These are phyloP conservation scores for Neurospora sp. DNA, from an alignment of 495 filamentous ascomycete genomes.

Conservation along the genomic window DNA sequence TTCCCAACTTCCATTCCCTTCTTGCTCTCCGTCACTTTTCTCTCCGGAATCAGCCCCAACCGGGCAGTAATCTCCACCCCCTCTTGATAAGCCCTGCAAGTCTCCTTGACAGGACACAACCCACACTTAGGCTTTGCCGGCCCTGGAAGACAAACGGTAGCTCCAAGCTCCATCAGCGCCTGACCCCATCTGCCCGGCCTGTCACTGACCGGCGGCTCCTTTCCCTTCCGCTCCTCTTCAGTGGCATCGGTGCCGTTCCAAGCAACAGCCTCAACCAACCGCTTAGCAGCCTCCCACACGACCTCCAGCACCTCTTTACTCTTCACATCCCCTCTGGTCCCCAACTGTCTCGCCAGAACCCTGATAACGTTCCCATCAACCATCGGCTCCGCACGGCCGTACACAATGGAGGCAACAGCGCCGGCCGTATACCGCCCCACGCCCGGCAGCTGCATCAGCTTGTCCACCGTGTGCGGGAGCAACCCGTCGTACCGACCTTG, in stretches of 20 bases:
- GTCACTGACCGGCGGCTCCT: conserved; percentile 14
- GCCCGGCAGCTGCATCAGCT: conserved; percentile 29
- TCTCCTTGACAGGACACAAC: conserved; percentile 30
- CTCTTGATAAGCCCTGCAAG: conserved; percentile 33
- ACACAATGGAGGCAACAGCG: conserved; percentile 37
- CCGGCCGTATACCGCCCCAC: conserved; percentile 40
- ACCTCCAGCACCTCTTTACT: conserved; percentile 26
- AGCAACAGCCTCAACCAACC: conserved; percentile 27
- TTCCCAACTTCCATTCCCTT: background rate
- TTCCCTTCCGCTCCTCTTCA: background rate
- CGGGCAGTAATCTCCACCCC: conserved; percentile 20
- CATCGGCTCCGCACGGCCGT: conserved; percentile 31
- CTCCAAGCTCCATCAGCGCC: conserved; percentile 40
- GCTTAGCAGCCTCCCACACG: conserved; percentile 34
- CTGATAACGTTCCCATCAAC: conserved; percentile 41
- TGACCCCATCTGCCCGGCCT: conserved; percentile 37
- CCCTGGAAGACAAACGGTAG: conserved; percentile 25
- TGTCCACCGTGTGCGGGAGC: conserved; percentile 22
- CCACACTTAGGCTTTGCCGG: conserved; percentile 36
- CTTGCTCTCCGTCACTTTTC: background rate
- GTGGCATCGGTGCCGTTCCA: conserved; percentile 11
- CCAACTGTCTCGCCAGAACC: conserved; percentile 35
- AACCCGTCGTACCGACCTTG: conserved; percentile 12
- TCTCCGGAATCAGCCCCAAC: background rate
- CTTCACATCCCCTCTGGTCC: conserved; percentile 31